phyloP scores from a whole-genome alignment of 225 moss, liverwort and hornwort genomes.

The Ulota crispa region DNA sequence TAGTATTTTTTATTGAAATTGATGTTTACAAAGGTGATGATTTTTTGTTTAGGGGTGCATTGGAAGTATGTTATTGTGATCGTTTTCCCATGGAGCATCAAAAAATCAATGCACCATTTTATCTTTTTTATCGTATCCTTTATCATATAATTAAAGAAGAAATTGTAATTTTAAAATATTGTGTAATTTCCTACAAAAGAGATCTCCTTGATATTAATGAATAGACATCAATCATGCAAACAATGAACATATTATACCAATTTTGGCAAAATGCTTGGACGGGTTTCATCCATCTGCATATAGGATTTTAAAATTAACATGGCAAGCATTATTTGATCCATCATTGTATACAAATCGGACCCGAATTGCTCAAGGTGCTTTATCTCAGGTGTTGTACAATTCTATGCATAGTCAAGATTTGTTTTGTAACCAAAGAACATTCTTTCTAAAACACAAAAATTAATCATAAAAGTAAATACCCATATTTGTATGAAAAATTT shows the following conservation, averaged over 20 bases:
- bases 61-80: constrained; percentile 78
- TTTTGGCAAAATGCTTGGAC: constrained; percentile 61
- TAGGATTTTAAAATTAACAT: constrained; percentile 78
- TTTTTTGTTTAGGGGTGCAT: constrained; percentile 40
- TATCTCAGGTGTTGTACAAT: constrained; percentile 62
- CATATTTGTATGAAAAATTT: rapidly evolving
- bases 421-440: background rate
- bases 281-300: constrained; percentile 54
- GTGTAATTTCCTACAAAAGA: background rate
- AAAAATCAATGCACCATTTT: constrained; percentile 84
- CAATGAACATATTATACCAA: constrained; percentile 57
- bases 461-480: rapidly evolving
- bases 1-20: background rate
- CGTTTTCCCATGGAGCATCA: constrained; percentile 81
- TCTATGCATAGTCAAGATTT: background rate
- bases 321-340: constrained; percentile 65
- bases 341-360: constrained; percentile 49
- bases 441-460: too few relatives aligned
- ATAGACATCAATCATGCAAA: constrained; percentile 75
- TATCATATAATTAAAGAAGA: too few relatives aligned
- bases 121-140: constrained; percentile 88
- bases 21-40: rapidly evolving
- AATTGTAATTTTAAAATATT: rapidly evolving
- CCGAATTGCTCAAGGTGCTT: constrained; percentile 79
- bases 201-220: constrained; percentile 8